Evolutionary conservation across 1,284 basidiomycete species (phyloP).

Genomic region (Ustilago nuda): DNA sequence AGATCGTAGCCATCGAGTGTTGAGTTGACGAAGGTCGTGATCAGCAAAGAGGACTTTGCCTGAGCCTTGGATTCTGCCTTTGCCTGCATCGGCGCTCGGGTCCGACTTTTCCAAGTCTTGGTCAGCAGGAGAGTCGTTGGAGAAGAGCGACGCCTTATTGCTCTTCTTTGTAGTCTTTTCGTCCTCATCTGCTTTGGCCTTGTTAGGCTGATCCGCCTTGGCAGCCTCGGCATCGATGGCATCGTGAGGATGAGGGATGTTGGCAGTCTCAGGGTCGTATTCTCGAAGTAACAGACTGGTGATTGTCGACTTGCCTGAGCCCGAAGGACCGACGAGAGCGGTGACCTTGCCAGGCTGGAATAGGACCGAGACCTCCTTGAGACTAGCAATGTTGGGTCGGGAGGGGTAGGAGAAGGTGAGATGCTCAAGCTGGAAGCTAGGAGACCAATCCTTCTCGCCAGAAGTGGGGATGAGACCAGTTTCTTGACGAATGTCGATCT

Average conservation of each 20-base stretch:
- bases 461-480: conserved; percentile 36
- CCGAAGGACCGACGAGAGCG: conserved; percentile 68
- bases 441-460: conserved; percentile 33
- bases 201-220: conserved; percentile 11
- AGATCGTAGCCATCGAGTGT: conserved; percentile 70
- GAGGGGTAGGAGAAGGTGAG: conserved; percentile 66
- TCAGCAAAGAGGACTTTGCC: conserved; percentile 66
- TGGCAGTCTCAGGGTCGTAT: conserved; percentile 70
- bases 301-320: conserved; percentile 70
- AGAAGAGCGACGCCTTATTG: conserved; percentile 13
- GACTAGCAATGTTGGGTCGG: conserved; percentile 55
- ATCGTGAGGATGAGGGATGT: conserved; percentile 49
- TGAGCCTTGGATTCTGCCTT: conserved; percentile 41
- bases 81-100: conserved; percentile 19
- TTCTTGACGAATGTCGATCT: conserved; percentile 62
- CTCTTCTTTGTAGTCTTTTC: conserved; percentile 14
- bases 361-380: conserved; percentile 55
- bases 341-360: conserved; percentile 64
- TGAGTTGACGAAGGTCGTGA: conserved; percentile 68
- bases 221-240: conserved; percentile 23
- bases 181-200: neutral
- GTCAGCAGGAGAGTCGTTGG: conserved; percentile 8
- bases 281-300: conserved; percentile 70
- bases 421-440: conserved; percentile 55
- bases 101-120: conserved; percentile 32